Evolutionary conservation across 495 filamentous ascomycete genomes (phyloP), one percentile per base, ranked within the genome.

Genomic region (Apiosordaria backusii): DNA sequence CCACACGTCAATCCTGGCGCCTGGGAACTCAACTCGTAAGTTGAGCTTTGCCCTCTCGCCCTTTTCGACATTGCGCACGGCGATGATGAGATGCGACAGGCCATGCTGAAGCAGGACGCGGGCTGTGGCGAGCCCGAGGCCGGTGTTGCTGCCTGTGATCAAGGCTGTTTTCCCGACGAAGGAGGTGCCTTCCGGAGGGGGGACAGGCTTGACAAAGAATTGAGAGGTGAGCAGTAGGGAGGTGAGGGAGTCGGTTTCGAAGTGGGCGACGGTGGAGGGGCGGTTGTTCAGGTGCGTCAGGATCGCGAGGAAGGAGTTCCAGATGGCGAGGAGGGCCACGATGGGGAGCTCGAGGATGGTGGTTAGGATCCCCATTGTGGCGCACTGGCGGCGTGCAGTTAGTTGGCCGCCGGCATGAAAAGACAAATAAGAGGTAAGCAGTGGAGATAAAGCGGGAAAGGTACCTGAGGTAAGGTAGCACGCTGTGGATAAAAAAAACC

Each of bases 1-100:
- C 81, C 83, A 85, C n/a, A 87, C 82, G 53, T 85, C 76, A 50
- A 80, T 23, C 6, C 4, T 21, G 2, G 45, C 23, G 15, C 50
- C 24, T 2, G 61, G 50, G 50, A 26, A 55, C 18, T 29, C 25
- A 15, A 54, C 25, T 13, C 50, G 4, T 15, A 63, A 45, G 16
- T 29, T 22, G 3, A 6, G 15, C 4, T 26, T 27, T 21, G 61
- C 61, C 1, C 9, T 9, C 4, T 35, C 21, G 16, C 61, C 61
- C 16, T 63, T 63, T 6, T 35, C 25, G 4, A 29, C 23, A 22
- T 19, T 27, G 4, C 61, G 61, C 45, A 63, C 61, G 0, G 45
- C 61, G 23, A 63, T 63, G 61, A 63, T 54, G 15, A 63, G 50
- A 13, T 54, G 52, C 24, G 23, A 5, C 0, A 63, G n/a, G 18